Evolutionary conservation across 441 rosid genomes (phyloP).

Genomic region (Gossypium aridum): DNA sequence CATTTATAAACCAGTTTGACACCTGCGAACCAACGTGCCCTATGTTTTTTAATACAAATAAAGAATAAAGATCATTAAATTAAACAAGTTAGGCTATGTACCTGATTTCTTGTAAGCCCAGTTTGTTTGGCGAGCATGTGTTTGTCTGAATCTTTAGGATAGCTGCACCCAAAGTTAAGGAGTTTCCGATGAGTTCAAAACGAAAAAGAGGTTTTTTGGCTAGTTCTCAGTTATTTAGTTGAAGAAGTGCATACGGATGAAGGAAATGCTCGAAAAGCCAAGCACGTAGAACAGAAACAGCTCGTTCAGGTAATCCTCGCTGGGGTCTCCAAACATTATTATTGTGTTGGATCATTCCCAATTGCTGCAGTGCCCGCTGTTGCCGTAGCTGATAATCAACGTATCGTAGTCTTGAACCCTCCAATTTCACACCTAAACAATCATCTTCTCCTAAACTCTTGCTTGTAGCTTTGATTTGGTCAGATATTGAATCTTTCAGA

Average conservation of each 20-base stretch:
- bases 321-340: constrained; percentile 62
- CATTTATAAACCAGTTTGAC: constrained; percentile 65
- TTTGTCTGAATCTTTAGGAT: constrained; percentile 73
- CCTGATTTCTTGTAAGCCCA: constrained; percentile 48
- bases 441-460: constrained; percentile 51
- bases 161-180: constrained; percentile 26
- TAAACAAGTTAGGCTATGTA: too few species aligned
- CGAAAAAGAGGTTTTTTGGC: too few species aligned
- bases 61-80: too few species aligned
- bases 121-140: constrained; percentile 68
- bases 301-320: constrained; percentile 65
- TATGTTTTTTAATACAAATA: too few species aligned
- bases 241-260: constrained; percentile 44
- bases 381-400: constrained; percentile 45
- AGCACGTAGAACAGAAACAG: constrained; percentile 71
- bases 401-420: constrained; percentile 34
- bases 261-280: constrained; percentile 87
- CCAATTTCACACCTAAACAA: constrained; percentile 31
- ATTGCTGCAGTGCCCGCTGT: constrained; percentile 29
- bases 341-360: constrained; percentile 39
- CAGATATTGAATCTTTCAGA: constrained; percentile 54
- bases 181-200: neutral
- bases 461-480: constrained; percentile 45
- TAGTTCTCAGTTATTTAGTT: neutral
- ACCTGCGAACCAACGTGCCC: constrained; percentile 25